phyloP scores from a whole-genome alignment of 495 filamentous ascomycete genomes.

The Neurospora sp. region DNA sequence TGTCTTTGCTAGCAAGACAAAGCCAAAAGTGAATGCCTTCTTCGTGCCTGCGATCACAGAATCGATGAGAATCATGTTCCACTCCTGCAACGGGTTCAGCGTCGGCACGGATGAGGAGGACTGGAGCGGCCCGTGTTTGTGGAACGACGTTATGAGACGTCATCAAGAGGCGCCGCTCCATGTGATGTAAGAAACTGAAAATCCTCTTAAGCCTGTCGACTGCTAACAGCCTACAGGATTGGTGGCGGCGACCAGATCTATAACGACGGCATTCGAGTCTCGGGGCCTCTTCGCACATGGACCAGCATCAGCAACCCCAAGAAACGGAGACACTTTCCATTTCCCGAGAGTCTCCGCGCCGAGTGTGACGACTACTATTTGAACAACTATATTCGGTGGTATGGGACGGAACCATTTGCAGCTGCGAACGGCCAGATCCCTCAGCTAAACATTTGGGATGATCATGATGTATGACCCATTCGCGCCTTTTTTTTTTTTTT shows the following conservation, averaged over 20 bases:
- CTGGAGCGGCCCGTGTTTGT: conserved; percentile 72
- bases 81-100: conserved; percentile 94
- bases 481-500: too few relatives aligned
- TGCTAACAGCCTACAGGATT: conserved; percentile 36
- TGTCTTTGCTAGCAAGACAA: conserved; percentile 32
- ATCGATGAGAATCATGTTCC: conserved; percentile 92
- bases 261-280: conserved; percentile 78
- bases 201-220: not conserved
- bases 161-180: conserved; percentile 70
- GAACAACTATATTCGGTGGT: conserved; percentile 85
- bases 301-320: conserved; percentile 72
- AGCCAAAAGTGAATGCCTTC: conserved; percentile 48
- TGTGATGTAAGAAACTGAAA: conserved; percentile 46
- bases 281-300: conserved; percentile 71
- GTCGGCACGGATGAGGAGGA: conserved; percentile 82
- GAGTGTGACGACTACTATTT: conserved; percentile 87
- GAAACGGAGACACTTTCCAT: conserved; percentile 68
- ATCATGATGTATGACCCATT: conserved; percentile 52
- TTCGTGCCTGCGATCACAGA: conserved; percentile 66
- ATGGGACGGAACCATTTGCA: conserved; percentile 72
- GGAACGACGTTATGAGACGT: conserved; percentile 79
- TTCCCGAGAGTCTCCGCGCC: conserved; percentile 59
- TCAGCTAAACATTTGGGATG: conserved; percentile 92
- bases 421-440: conserved; percentile 78
- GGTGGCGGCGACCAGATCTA: conserved; percentile 96